Evolutionary conservation across 768 basidiomycete genomes (phyloP).

Genomic region (Podaxis rugospora): DNA sequence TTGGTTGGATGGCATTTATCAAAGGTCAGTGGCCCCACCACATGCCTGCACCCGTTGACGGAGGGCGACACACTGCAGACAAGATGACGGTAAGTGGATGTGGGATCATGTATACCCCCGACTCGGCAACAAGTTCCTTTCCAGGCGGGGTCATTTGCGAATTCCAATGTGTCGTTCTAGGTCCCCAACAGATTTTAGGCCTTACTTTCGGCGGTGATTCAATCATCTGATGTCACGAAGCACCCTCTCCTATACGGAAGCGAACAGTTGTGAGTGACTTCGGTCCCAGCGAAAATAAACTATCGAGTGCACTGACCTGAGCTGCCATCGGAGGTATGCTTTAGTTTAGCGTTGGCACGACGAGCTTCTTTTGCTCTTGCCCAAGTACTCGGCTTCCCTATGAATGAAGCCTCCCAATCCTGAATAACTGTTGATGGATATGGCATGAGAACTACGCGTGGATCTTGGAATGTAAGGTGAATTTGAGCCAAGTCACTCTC

Average conservation of each 20-base stretch:
- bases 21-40: not conserved
- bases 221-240: not conserved
- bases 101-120: not conserved
- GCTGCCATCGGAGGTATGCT: not conserved
- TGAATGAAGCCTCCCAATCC: conserved; percentile 32
- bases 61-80: not conserved
- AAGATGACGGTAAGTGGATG: not conserved
- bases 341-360: conserved; percentile 8
- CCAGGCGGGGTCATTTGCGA: not conserved
- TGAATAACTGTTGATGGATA: conserved; percentile 24
- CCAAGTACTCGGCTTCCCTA: conserved; percentile 24
- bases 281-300: not conserved
- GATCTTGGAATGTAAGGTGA: conserved; percentile 20
- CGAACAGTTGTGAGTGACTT: not conserved
- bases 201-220: not conserved
- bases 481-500: conserved; percentile 21
- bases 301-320: not conserved
- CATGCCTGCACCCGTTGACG: not conserved
- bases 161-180: not conserved
- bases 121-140: not conserved
- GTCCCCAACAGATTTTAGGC: not conserved
- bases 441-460: conserved; percentile 28
- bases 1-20: not conserved
- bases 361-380: conserved; percentile 27
- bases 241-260: not conserved